Evolutionary conservation across 345 rosid genomes (phyloP), one percentile per base, ranked within the genome.

Genomic region (Pistacia atlantica): DNA sequence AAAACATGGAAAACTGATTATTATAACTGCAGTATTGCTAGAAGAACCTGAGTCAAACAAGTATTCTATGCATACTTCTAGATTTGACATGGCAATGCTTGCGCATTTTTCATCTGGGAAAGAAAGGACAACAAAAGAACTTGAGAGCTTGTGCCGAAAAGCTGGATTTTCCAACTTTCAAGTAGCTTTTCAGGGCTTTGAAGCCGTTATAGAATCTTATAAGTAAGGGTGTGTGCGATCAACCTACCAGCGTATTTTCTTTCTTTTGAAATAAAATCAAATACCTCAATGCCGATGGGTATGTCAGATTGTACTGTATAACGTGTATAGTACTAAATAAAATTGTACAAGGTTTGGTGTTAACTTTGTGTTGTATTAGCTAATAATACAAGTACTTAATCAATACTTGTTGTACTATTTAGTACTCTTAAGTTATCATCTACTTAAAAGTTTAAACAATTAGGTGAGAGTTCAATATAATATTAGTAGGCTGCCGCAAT

Each of bases 1-100:
- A 6, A 72, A 49, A 16, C 79, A 93, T 5, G 98, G 98, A 14
- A 95, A 95, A 79, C 94, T 93, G 78, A 88, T 95, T 7, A 82
- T 28, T 91, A 89, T 1, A 97, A 95, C 71, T 89, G 90, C 85
- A 81, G 0, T 57, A 4, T 18, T 57, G 28, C 61, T 11, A n/a
- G 61, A 57, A 57, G 11, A 57, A 57, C 61, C 61, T n/a, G 61
- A 57, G 28, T 1, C 61, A n/a, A 57, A 3, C 20, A 57, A 57
- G 61, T 4, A 28, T 1, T 57, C 28, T 57, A 18, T 57, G 2
- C 20, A 57, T 57, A 11, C 8, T 57, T 20, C 11, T 57, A n/a
- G 22, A 57, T 0, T n/a, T 57, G 61, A 57, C 25, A 57, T 5
- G 4, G 5, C 18, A 4, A 2, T 57, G 60, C 8, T 6, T 17